Evolutionary conservation across 2,329 filamentous ascomycete genomes (phyloP).

Genomic region (Cordyceps tenuipes): DNA sequence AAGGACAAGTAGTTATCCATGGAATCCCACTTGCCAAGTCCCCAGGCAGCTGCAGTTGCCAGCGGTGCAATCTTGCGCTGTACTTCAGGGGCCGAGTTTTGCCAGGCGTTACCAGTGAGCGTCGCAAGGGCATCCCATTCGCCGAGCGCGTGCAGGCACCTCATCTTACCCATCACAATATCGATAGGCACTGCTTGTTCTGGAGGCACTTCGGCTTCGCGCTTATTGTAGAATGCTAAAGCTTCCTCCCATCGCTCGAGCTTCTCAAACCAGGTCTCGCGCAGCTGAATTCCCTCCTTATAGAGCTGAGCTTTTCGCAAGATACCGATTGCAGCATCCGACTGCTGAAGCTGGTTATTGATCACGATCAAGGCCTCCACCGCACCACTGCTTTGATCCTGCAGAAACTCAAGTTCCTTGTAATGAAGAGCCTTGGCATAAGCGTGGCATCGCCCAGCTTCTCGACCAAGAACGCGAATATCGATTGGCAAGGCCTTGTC

Average conservation of each 20-base stretch:
- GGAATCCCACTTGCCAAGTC: constrained; percentile 89
- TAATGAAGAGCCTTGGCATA: constrained; percentile 98
- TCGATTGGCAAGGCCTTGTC: constrained; percentile 98
- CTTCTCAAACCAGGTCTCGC: constrained; percentile 99
- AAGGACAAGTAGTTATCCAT: constrained; percentile 97
- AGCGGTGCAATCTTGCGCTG: constrained; percentile 86
- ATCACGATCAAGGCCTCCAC: constrained; percentile 98
- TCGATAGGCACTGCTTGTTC: constrained; percentile 64
- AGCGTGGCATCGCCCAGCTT: constrained; percentile 92
- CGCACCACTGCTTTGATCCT: constrained; percentile 90
- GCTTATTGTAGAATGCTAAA: constrained; percentile 80
- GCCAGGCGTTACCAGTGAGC: constrained; percentile 88
- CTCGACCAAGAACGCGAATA: constrained; percentile 85
- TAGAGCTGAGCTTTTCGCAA: constrained; percentile 92
- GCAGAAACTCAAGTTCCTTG: constrained; percentile 96
- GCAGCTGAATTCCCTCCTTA: constrained; percentile 83
- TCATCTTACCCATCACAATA: constrained; percentile 99
- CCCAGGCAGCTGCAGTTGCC: constrained; percentile 94
- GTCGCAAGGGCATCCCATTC: constrained; percentile 93
- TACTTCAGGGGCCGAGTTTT: constrained; percentile 77
- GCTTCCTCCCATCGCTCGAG: constrained; percentile 97
- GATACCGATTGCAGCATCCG: constrained; percentile 96
- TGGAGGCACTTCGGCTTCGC: constrained; percentile 60
- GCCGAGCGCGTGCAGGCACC: constrained; percentile 89
- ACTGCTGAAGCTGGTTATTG: constrained; percentile 98